A percentile compares a stretch with the other conserved stretches of the same genome.
phyloP scores from a whole-genome alignment of 352 stramenopile species.

The Phytophthora tentaculata region DNA sequence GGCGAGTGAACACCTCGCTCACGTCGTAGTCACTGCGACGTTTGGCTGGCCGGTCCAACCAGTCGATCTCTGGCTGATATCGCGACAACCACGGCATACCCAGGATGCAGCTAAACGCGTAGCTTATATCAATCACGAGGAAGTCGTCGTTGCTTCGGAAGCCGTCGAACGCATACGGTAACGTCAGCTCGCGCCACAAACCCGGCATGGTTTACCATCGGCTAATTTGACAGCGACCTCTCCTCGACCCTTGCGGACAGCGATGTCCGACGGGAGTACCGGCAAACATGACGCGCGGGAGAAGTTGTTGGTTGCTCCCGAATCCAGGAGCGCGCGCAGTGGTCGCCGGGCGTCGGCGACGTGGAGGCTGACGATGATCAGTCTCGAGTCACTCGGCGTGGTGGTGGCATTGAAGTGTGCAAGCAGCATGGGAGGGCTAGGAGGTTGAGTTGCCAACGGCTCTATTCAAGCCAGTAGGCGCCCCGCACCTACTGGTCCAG shows the following conservation, averaged over 20 bases:
- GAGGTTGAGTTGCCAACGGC: background rate
- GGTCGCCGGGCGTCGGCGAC: no score
- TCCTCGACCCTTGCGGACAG: background rate
- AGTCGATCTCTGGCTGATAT: no score
- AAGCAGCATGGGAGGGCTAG: constrained; percentile 12
- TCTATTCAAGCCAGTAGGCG: background rate
- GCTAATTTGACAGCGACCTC: constrained; percentile 18
- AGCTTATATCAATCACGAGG: constrained; percentile 33
- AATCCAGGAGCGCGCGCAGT: constrained; percentile 10
- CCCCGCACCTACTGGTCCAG: constrained; percentile 2
- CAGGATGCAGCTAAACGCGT: constrained; percentile 34
- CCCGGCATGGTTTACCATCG: constrained; percentile 9
- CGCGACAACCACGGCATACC: constrained; percentile 19
- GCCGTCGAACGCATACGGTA: background rate
- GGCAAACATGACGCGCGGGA: constrained; percentile 7
- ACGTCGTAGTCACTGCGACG: background rate
- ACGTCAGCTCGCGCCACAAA: background rate
- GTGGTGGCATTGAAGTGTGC: constrained; percentile 4
- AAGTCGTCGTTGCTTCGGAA: constrained; percentile 16
- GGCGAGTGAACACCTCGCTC: background rate
- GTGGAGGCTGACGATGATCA: no score
- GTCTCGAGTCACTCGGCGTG: no score
- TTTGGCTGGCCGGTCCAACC: background rate
- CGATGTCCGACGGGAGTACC: background rate
- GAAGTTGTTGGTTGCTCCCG: constrained; percentile 39